Evolutionary conservation across 2,329 filamentous ascomycete species (phyloP).

Genomic region (Aspergillus sp.): DNA sequence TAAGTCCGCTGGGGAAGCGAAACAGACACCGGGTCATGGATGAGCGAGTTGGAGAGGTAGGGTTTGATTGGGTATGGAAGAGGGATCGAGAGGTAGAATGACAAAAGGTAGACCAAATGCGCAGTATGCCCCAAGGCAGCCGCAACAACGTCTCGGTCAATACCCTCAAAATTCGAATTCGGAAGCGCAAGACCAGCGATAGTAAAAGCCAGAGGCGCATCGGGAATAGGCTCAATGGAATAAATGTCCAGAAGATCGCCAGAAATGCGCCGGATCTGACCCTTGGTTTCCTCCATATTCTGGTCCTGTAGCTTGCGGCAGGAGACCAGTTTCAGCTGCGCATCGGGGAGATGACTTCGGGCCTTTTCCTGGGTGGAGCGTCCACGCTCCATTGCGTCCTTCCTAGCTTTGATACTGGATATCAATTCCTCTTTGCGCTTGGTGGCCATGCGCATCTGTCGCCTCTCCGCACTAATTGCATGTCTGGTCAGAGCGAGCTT

Average conservation of each 20-base stretch:
- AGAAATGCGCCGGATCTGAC: conserved; percentile 82
- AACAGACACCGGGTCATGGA: conserved; percentile 62
- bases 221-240: conserved; percentile 61
- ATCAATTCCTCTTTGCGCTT: conserved; percentile 60
- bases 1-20: conserved; percentile 58
- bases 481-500: conserved; percentile 36
- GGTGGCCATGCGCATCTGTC: conserved; percentile 54
- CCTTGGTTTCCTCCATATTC: conserved; percentile 58
- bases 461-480: conserved; percentile 56
- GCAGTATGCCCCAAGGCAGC: conserved; percentile 76
- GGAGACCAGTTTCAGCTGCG: conserved; percentile 50
- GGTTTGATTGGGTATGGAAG: conserved; percentile 72
- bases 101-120: conserved; percentile 64
- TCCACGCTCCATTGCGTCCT: conserved; percentile 59
- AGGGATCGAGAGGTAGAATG: conserved; percentile 70
- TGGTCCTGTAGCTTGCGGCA: conserved; percentile 49
- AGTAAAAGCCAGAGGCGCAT: conserved; percentile 66
- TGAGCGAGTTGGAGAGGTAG: conserved; percentile 64
- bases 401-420: conserved; percentile 57
- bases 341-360: conserved; percentile 54
- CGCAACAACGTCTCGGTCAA: conserved; percentile 59
- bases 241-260: conserved; percentile 74
- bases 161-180: conserved; percentile 68
- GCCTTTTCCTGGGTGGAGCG: conserved; percentile 51
- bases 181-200: conserved; percentile 72